Base-by-base conservation (phyloP, 2,329 filamentous ascomycete species). In the Diaporthe australafricana region DNA sequence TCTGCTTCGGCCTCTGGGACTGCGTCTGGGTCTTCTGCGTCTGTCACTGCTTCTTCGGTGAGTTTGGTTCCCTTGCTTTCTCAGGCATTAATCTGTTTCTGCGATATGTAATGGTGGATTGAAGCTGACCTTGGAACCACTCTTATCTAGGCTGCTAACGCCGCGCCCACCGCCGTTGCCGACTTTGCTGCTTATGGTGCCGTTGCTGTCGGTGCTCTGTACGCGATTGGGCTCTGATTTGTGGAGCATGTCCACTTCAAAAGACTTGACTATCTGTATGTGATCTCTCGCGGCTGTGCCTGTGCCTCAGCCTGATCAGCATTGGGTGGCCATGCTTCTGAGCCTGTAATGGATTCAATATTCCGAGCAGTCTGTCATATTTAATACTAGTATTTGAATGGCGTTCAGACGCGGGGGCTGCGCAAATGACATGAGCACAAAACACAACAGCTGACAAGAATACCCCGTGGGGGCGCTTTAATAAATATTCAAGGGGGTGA, bases 121-220 rank as follows among this genome's bases (percentile, higher is more conserved):
- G 16, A 66, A 17, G 32, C n/a, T 30, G 8, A 32, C 5, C 9
- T 45, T n/a, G n/a, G n/a, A n/a, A n/a, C 2, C 16, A 1, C n/a
- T 42, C 8, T 35, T 20, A n/a, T 45, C 1, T n/a, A 63, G 67
- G 53, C 67, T 45, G 53, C 66, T 22, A 38, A 38, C 8, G 30
- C 56, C 11, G 66, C 30, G 2, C 56, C 56, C 2, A 22, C 38
- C 30, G 40, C n/a, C 25, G 48, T 20, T 20, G 70, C 48, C 3
- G 53, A 47, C 4, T 65, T 65, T 22, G 70, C 70, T 42, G 70
- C 55, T 16, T 72, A 65, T 20, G 70, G 66, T 7, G 70, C 70
- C 38, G 38, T 72, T 50, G 66, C 56, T 12, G 47, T 70, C n/a
- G 70, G 47, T 9, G 70, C 48, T 56, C 32, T 72, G 38, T 72